These are phyloP conservation scores for Chytriomyces confervae DNA, from an alignment of 192 early-diverging fungal species.

Conservation along the genomic window DNA sequence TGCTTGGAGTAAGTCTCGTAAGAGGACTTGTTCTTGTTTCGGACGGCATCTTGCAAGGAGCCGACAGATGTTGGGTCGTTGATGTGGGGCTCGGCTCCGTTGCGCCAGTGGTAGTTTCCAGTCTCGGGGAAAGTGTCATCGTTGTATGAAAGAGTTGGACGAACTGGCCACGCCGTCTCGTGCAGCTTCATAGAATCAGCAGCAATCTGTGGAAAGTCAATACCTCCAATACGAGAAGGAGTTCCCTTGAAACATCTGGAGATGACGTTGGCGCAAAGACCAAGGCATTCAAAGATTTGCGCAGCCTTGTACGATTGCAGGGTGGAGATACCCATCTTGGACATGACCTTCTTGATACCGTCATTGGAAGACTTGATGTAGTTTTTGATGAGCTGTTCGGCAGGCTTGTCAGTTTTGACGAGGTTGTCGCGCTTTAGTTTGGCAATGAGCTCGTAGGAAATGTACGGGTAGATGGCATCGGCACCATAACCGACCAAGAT, in stretches of 20 bases:
- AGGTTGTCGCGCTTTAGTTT: conserved; percentile 89
- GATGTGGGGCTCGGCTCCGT: conserved; percentile 89
- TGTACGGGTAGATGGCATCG: conserved; percentile 93
- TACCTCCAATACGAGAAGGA: conserved; percentile 92
- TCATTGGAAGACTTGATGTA: conserved; percentile 89
- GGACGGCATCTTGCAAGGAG: conserved; percentile 93
- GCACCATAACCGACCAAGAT: conserved; percentile 94
- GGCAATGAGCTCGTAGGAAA: conserved; percentile 86
- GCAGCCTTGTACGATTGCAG: conserved; percentile 98
- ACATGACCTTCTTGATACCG: conserved; percentile 98
- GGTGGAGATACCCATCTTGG: conserved; percentile 99
- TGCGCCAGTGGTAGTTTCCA: conserved; percentile 97
- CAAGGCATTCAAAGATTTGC: conserved; percentile 98
- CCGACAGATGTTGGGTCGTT: conserved; percentile 88
- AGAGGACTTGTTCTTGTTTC: conserved; percentile 83
- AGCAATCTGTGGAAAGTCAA: conserved; percentile 77
- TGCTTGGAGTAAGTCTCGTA: conserved; percentile 86
- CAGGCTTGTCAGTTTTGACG: conserved; percentile 59
- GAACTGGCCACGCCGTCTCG: conserved; percentile 80
- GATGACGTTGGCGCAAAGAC: conserved; percentile 86
- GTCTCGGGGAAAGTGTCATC: conserved; percentile 81
- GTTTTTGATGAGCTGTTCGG: conserved; percentile 77
- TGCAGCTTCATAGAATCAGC: conserved; percentile 87
- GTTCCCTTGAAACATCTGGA: conserved; percentile 93
- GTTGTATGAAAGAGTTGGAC: conserved; percentile 62